Percentiles rank a stretch among this genome's conserved stretches.
phyloP scores from a whole-genome alignment of 768 basidiomycete species.

The Leccinum imitatum region DNA sequence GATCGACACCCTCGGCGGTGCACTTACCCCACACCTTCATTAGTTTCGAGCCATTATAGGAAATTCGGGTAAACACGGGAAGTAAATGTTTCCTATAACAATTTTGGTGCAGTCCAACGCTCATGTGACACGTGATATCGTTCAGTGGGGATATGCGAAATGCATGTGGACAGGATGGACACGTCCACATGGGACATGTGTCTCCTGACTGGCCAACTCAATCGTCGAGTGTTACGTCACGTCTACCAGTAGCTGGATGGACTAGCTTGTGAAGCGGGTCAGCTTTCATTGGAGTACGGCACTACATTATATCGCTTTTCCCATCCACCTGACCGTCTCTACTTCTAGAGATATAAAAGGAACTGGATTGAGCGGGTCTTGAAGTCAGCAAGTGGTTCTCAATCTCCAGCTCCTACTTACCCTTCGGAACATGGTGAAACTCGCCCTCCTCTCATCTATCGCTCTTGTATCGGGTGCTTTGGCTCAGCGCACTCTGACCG shows the following conservation, averaged over 20 bases:
- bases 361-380: neutral
- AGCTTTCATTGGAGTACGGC: neutral
- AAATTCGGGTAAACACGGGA: too few relatives aligned
- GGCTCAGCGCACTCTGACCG: slow-evolving; percentile 57
- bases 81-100: too few relatives aligned
- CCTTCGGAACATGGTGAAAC: slow-evolving; percentile 20
- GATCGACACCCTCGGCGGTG: too few relatives aligned
- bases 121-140: neutral
- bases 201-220: neutral
- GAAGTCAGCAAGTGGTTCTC: neutral
- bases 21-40: too few relatives aligned
- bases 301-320: neutral
- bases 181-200: neutral
- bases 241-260: neutral
- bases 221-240: neutral
- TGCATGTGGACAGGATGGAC: neutral
- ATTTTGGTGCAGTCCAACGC: neutral
- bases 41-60: too few relatives aligned
- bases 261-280: neutral
- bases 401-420: neutral
- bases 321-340: neutral
- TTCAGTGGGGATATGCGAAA: too few relatives aligned
- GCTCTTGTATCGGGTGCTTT: slow-evolving; percentile 34
- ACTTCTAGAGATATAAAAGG: slow-evolving; percentile 18
- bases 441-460: slow-evolving; percentile 26